Conservation (phyloP, 192 early-diverging fungal species). For the Lobosporangium transversale region DNA sequence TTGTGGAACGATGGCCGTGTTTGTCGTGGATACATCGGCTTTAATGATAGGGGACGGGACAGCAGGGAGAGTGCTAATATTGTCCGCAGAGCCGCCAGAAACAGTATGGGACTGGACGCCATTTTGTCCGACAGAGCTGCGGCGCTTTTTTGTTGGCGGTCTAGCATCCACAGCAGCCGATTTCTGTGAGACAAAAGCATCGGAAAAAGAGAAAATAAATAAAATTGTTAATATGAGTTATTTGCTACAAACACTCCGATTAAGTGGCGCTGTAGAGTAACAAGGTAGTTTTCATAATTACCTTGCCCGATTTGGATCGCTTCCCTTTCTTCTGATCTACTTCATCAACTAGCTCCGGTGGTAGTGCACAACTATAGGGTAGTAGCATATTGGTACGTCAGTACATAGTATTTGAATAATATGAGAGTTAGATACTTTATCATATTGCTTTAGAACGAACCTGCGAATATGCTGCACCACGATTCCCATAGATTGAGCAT, state of each 20-base stretch:
- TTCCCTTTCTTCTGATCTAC: slow-evolving; percentile 51
- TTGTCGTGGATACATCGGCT: slow-evolving; percentile 9
- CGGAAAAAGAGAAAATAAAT: too few relatives aligned
- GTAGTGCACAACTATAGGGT: slow-evolving; percentile 40
- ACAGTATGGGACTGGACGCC: slow-evolving; percentile 9
- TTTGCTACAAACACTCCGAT: not conserved
- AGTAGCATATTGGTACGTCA: too few relatives aligned
- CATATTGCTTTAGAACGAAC: slow-evolving; percentile 28
- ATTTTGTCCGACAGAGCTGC: slow-evolving; percentile 27
- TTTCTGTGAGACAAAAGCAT: not conserved
- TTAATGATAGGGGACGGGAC: slow-evolving; percentile 11
- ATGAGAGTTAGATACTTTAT: too few relatives aligned
- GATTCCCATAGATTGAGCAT: slow-evolving; percentile 74
- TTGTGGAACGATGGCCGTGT: slow-evolving; percentile 10
- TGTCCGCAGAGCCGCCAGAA: slow-evolving; percentile 1
- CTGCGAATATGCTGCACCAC: slow-evolving; percentile 67
- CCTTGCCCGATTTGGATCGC: slow-evolving; percentile 53
- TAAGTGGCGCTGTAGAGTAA: not conserved
- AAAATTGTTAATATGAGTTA: too few relatives aligned
- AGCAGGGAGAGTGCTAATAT: not conserved
- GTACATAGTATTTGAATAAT: too few relatives aligned
- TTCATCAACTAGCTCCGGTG: slow-evolving; percentile 53
- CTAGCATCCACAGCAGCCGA: slow-evolving; percentile 7
- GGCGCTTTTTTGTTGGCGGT: slow-evolving; percentile 50
- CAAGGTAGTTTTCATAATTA: too few relatives aligned